A percentile compares a stretch with the other conserved stretches of the same genome.
Conservation (phyloP, 768 basidiomycete genomes). For the Termitomyces sp. region DNA sequence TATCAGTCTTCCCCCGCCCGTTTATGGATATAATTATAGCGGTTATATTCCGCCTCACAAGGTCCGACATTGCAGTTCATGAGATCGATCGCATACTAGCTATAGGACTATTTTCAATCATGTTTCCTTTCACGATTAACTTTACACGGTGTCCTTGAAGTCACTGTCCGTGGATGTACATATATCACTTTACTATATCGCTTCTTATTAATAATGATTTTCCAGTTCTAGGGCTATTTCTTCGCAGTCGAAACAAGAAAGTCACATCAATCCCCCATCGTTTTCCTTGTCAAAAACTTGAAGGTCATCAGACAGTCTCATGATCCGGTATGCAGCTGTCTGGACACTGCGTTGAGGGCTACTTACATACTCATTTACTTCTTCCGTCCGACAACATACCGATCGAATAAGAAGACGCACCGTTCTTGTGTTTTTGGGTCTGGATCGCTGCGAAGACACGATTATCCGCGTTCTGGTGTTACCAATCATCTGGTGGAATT, state of each 20-base stretch:
- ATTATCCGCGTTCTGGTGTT: not conserved
- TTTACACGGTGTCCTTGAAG: not conserved
- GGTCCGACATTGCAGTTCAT: not conserved
- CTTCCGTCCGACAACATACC: conserved; percentile 1
- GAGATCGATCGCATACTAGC: not conserved
- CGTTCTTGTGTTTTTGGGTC: not conserved
- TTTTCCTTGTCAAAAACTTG: not conserved
- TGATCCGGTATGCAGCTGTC: not conserved
- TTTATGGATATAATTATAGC: conserved; percentile 19
- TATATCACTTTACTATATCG: not conserved
- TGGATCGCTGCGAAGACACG: not conserved
- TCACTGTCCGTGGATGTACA: too few relatives aligned
- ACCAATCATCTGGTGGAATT: not conserved
- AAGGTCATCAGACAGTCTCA: not conserved
- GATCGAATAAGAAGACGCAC: not conserved
- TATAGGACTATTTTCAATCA: not conserved
- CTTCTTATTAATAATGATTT: too few relatives aligned
- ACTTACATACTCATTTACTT: not conserved
- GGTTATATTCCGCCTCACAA: conserved; percentile 7
- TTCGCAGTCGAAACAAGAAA: not conserved
- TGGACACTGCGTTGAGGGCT: not conserved
- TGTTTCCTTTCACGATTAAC: too few relatives aligned
- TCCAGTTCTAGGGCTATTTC: not conserved
- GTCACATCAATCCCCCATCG: not conserved
- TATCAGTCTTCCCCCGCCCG: conserved; percentile 25